Evolutionary conservation across 139 green algal species (phyloP).

Genomic region (Haematococcus lacustris): DNA sequence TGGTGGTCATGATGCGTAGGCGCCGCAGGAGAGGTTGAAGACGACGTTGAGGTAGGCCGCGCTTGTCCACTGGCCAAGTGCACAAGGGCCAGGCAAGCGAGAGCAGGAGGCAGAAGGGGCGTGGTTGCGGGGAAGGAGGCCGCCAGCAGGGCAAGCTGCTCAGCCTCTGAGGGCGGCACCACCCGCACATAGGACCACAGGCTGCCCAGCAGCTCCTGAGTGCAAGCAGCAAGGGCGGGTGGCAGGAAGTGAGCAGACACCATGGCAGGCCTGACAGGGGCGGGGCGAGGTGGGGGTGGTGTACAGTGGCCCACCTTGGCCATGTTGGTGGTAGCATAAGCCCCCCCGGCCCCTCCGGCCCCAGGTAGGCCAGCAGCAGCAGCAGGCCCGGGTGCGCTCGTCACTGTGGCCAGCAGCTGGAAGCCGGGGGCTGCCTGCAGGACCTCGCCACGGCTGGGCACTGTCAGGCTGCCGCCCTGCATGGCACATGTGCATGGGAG

Average conservation of each 20-base stretch:
- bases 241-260: too few relatives aligned
- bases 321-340: slow-evolving; percentile 39
- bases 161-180: slow-evolving; percentile 35
- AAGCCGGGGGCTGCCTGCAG: slow-evolving; percentile 66
- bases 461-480: slow-evolving; percentile 48
- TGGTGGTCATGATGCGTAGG: slow-evolving; percentile 4
- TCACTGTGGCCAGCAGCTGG: slow-evolving; percentile 78
- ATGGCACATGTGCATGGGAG: background rate
- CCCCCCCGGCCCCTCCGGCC: slow-evolving; percentile 9
- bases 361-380: slow-evolving; percentile 17
- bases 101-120: slow-evolving; percentile 57
- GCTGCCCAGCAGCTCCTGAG: slow-evolving; percentile 71
- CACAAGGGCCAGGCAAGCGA: slow-evolving; percentile 51
- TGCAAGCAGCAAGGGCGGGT: too few relatives aligned
- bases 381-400: slow-evolving; percentile 22
- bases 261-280: too few relatives aligned
- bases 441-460: slow-evolving; percentile 62
- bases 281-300: too few relatives aligned
- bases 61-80: slow-evolving; percentile 42
- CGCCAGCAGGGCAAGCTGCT: slow-evolving; percentile 71
- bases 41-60: background rate
- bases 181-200: slow-evolving; percentile 63
- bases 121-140: slow-evolving; percentile 47
- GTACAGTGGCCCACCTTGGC: slow-evolving; percentile 47
- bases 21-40: background rate